Base-by-base conservation (phyloP, 805 yeast species). In the Candida glaebosa region DNA sequence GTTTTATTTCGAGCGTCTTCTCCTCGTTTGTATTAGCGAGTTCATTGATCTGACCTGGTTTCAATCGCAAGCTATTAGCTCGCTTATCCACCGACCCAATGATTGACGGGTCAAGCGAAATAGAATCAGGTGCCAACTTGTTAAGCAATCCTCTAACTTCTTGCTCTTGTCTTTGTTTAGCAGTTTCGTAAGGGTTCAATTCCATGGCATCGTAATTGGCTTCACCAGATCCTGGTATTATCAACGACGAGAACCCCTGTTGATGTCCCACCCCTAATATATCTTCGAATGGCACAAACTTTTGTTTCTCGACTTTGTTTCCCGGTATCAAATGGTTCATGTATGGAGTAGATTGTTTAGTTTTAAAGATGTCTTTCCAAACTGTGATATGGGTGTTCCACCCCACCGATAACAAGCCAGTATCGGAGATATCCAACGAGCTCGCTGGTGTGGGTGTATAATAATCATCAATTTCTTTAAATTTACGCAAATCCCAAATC, bases 171-270 rank as follows among this genome's bases (percentile, higher is more conserved):
- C 98, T 83, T 68, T 90, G 97, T 60, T 87, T 84, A 41, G 86
- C 80, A 7, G 96, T 79, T 63, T 88, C 96, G 66, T 75, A 93
- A 48, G 99, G 99, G 62, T 93, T 93, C 55, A 81, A 65, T 65
- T 93, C 99, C 60, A 89, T 64, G 2, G 98, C 89, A 69, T 93
- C 99, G 61, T 79, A 89, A 66, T 93, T 93, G 47, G 99, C 96
- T 68, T 93, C 99, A 71, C 99, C 99, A 32, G 97, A 73, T 18
- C 99, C 99, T 31, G 99, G 99, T 44, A 93, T 75, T 51, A 93
- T 84, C 45, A 93, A 52, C n/a, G 93, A 82, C n/a, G 83, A 77
- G 31, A 89, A 73, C 34, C 96, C 96, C 57, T 67, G 63, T 38
- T 77, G 72, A 58, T 88, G 95, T 2, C 97, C 97, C 8, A 85